Base-by-base conservation (phyloP, 805 yeast species). In the Zygotorulaspora danielsina region DNA sequence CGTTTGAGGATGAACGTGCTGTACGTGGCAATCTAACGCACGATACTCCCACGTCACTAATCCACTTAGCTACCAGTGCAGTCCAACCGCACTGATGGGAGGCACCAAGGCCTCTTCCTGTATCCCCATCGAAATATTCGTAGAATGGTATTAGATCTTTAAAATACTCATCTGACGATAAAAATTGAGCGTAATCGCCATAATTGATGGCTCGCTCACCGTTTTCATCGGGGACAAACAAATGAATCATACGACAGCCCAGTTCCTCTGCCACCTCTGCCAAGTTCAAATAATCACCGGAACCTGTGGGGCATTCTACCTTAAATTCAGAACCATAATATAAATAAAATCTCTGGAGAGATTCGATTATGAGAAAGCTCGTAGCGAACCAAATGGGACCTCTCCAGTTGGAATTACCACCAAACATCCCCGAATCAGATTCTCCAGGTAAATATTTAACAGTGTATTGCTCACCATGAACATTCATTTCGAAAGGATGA, bases 321-420 rank as follows among this genome's bases (percentile, higher is more conserved):
- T 83, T 84, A 57, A 88, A 75, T 37, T 74, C 81, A 19, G 89
- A 79, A 9, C 97, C 97, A 60, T 87, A 88, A 68, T 87, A 88
- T 55, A 88, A 68, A 61, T 81, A 86, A 62, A 86, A 86, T 53
- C 96, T 72, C 64, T 88, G 93, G 51, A 88, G 69, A 0, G 95
- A 78, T 66, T 88, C 97, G 42, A 88, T 85, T 27, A 88, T 67
- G 45, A 88, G 67, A 62, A 88, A 88, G 55, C 83, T 88, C 9
- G 85, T 85, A 15, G 97, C 95, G 71, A 88, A 87, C 97, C 97
- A 88, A 51, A 88, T 87, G 11, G 97, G 96, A 2, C 97, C 97
- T 62, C 97, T 75, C 97, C 97, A 88, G 64, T 88, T 88, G 16
- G 96, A 87, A 61, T 88, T 88, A 43, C 97, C 97, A 36, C 97